phyloP scores from a whole-genome alignment of 2,329 filamentous ascomycete genomes.

The Colletotrichum sp. region DNA sequence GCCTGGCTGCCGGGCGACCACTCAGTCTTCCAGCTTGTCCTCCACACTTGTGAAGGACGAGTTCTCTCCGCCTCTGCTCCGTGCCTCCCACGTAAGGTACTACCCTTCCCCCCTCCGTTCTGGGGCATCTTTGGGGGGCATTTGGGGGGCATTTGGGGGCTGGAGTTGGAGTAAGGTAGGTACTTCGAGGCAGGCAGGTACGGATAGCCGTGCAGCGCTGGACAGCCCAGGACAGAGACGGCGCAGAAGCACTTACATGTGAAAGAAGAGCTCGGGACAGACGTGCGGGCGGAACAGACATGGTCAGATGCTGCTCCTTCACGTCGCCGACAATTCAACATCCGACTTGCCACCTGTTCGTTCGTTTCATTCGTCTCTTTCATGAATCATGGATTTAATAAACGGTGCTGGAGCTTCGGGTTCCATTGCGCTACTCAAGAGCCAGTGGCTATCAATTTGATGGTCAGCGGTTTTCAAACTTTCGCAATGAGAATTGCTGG shows the following conservation, averaged over 20 bases:
- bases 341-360: not conserved
- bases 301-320: not conserved
- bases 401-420: not conserved
- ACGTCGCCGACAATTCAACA: not conserved
- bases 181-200: not conserved
- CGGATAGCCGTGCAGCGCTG: not conserved
- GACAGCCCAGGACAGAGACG: not conserved
- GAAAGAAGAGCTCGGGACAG: constrained; percentile 1
- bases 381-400: constrained; percentile 16
- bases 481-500: not conserved
- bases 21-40: not conserved
- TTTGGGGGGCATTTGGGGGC: not conserved
- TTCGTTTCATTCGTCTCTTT: constrained; percentile 5
- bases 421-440: not conserved
- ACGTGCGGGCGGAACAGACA: not conserved
- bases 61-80: not conserved
- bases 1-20: constrained; percentile 9
- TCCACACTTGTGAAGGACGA: not conserved
- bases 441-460: not conserved
- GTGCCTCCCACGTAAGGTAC: not conserved
- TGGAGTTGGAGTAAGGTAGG: not conserved
- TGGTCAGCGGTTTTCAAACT: not conserved
- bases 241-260: constrained; percentile 7
- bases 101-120: not conserved
- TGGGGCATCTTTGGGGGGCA: not conserved